Evolutionary conservation across 2,329 filamentous ascomycete genomes (phyloP).

Genomic region (Colletotrichum chlorophyti): DNA sequence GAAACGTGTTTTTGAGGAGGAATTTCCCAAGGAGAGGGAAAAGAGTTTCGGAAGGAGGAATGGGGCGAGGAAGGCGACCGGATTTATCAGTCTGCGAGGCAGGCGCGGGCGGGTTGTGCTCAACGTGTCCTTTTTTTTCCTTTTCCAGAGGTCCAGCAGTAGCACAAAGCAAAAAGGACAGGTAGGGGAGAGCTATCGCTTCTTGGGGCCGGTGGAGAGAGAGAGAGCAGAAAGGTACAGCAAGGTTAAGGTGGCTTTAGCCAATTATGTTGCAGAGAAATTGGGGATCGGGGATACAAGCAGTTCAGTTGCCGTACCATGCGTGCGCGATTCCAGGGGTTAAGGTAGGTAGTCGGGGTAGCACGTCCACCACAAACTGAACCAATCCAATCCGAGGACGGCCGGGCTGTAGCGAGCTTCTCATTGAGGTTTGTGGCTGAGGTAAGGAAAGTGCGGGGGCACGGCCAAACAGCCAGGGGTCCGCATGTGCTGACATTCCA

Average conservation of each 20-base stretch:
- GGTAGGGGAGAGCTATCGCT: slow-evolving; percentile 24
- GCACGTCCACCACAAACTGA: slow-evolving; percentile 4
- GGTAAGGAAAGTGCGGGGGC: slow-evolving; percentile 25
- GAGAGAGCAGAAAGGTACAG: slow-evolving; percentile 11
- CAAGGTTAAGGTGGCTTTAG: background rate
- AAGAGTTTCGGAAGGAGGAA: slow-evolving; percentile 27
- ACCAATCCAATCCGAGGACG: too few species aligned
- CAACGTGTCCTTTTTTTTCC: slow-evolving; percentile 33
- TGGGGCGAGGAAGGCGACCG: slow-evolving; percentile 25
- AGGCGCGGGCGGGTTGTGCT: slow-evolving; percentile 22
- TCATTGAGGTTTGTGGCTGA: slow-evolving; percentile 14
- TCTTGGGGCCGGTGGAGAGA: too few species aligned
- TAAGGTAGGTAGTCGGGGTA: slow-evolving; percentile 4
- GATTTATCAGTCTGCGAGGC: slow-evolving; percentile 30
- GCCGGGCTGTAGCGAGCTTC: too few species aligned
- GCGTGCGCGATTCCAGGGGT: slow-evolving; percentile 8
- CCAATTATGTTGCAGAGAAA: slow-evolving; percentile 12
- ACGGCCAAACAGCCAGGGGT: slow-evolving; percentile 11
- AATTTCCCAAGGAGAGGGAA: slow-evolving; percentile 26
- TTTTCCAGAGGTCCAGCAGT: slow-evolving; percentile 18
- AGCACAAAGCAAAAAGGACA: slow-evolving; percentile 14
- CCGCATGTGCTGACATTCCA: slow-evolving; percentile 17
- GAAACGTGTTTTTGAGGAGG: slow-evolving; percentile 13
- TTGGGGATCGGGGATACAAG: slow-evolving; percentile 6
- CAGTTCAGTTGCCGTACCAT: slow-evolving; percentile 6